These are phyloP conservation scores for Yamadazyma tumulicola DNA, from an alignment of 805 yeast species.

Conservation along the genomic window DNA sequence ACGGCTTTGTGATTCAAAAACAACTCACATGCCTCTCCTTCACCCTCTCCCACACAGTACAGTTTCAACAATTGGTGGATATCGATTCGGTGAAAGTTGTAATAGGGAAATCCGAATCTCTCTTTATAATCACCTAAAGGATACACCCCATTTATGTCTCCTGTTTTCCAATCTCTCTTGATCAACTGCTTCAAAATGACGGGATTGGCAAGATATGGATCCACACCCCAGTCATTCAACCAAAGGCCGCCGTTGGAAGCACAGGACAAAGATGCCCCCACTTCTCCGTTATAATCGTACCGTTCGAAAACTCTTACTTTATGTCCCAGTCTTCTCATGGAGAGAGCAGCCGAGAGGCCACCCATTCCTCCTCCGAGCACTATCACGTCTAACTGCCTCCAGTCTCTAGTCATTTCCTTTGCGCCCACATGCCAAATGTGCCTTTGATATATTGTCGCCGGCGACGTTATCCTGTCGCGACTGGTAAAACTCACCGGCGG, in stretches of 20 bases:
- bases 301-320: slow-evolving; percentile 22
- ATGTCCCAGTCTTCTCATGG: slow-evolving; percentile 22
- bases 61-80: slow-evolving; percentile 19
- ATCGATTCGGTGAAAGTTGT: slow-evolving; percentile 25
- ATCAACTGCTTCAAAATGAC: slow-evolving; percentile 21
- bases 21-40: slow-evolving; percentile 20
- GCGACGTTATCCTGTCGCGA: background rate
- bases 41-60: slow-evolving; percentile 17
- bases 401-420: no score
- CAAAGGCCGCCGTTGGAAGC: slow-evolving; percentile 27
- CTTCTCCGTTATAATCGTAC: slow-evolving; percentile 26
- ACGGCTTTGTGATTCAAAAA: slow-evolving; percentile 13
- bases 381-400: slow-evolving; percentile 17
- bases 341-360: slow-evolving; percentile 22
- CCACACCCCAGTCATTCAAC: slow-evolving; percentile 23
- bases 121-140: slow-evolving; percentile 24
- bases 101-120: slow-evolving; percentile 24
- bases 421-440: no score
- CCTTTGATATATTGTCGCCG: no score
- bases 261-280: slow-evolving; percentile 26
- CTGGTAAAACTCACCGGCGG: slow-evolving; percentile 1
- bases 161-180: slow-evolving; percentile 20
- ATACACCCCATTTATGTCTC: slow-evolving; percentile 18
- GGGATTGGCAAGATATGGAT: slow-evolving; percentile 18
- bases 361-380: slow-evolving; percentile 26